Evolutionary conservation across 495 filamentous ascomycete species (phyloP), one percentile per base, ranked within the genome.

Genomic region (Penicillium tannophilum): DNA sequence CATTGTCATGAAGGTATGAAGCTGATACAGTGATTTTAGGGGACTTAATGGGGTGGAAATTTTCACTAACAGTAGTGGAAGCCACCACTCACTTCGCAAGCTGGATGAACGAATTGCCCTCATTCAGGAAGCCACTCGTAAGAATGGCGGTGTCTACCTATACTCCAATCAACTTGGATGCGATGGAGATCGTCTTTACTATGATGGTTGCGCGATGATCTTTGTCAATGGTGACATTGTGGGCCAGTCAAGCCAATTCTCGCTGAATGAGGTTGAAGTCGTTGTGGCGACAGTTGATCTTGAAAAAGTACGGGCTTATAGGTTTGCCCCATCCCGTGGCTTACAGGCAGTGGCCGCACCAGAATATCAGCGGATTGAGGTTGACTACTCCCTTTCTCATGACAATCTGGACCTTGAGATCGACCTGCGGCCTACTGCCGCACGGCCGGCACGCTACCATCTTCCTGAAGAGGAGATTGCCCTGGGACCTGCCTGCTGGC

Each of bases 241-340:
- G 14, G 89, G 82, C 6, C 88, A 88, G 72, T 84, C 81, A 35
- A 81, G 81, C 3, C 89, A 90, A 66, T 93, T 92, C 72, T 84
- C 78, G 16, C 72, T 95, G 10, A 81, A 85, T 23, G 90, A 93
- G 55, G 88, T 93, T 23, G 90, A 93, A 63, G 89, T 94, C 12
- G 72, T 90, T 30, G 88, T 86, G 3, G 90, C 91, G 4, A 90
- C 88, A 1, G 79, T 92, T 4, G 90, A 93, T 60, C 77, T 95
- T 1, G 89, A 92, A 61, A 85, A 89, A 57, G 88, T 93, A 4
- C 59, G 74, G 19, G 61, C 67, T n/a, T 72, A 73, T 49, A 62
- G 73, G 16, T 63, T 50, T 42, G 62, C 59, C 9, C 58, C 63
- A 19, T 68, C 67, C 8, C 65, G 73, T 28, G 62, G 59, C 24